A percentile compares a stretch with the other conserved stretches of the same genome.
Conservation (phyloP, 2,329 filamentous ascomycete genomes). For the Neofusicoccum parvum region DNA sequence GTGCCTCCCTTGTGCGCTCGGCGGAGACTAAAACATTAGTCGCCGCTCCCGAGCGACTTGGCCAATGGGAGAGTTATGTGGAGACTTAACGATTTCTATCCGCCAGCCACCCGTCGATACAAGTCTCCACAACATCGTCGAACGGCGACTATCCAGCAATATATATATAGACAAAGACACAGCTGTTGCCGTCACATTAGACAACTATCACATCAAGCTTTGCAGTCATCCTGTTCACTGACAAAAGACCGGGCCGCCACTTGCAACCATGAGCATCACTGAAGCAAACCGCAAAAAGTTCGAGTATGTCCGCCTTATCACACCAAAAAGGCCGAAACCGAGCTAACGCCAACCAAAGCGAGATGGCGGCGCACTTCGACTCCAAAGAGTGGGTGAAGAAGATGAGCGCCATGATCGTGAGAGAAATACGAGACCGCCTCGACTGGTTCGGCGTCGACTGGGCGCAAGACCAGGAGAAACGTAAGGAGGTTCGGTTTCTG, state of each 20-base stretch:
- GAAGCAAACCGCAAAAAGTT: conserved; percentile 41
- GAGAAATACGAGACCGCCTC: conserved; percentile 55
- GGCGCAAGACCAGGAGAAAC: conserved; percentile 30
- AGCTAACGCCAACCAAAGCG: conserved; percentile 39
- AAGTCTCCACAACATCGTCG: neutral
- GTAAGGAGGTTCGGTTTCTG: conserved; percentile 54
- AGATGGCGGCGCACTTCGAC: conserved; percentile 60
- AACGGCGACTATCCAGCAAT: neutral
- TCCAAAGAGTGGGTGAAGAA: conserved; percentile 54
- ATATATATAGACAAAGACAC: neutral
- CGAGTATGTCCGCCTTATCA: conserved; percentile 29
- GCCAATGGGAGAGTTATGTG: conserved; percentile 26
- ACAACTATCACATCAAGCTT: neutral
- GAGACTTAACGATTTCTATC: conserved; percentile 22
- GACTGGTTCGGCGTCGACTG: conserved; percentile 66
- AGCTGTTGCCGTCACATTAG: neutral
- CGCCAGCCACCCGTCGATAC: conserved; percentile 2
- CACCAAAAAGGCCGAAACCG: neutral
- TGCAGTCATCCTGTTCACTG: neutral
- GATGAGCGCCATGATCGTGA: conserved; percentile 56
- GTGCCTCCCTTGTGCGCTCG: neutral
- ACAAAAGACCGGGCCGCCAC: neutral
- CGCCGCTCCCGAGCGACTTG: neutral
- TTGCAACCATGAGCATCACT: conserved; percentile 24
- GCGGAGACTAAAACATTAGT: conserved; percentile 15